phyloP scores from a whole-genome alignment of 495 filamentous ascomycete species.

The Aspergillus incahuasiensis region DNA sequence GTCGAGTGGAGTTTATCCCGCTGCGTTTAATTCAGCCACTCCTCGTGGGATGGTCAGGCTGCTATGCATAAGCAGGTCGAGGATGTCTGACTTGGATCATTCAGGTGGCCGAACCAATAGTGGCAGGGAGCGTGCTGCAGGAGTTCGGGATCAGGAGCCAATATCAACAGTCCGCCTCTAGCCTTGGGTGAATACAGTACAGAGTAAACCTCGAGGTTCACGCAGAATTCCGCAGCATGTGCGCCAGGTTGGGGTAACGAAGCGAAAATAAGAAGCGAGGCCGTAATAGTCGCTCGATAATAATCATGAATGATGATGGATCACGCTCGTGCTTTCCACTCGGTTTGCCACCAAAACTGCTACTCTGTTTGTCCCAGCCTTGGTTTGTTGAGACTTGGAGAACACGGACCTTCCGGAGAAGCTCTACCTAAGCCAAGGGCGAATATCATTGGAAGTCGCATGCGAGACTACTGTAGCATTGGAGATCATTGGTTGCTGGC shows the following conservation, averaged over 20 bases:
- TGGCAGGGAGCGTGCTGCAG: background rate
- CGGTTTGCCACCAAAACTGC: conserved; percentile 8
- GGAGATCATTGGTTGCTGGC: background rate
- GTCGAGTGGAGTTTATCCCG: background rate
- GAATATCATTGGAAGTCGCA: conserved; percentile 9
- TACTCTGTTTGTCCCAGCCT: conserved; percentile 5
- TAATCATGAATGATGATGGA: background rate
- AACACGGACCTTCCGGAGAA: conserved; percentile 17
- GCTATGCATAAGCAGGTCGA: conserved; percentile 16
- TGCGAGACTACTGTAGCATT: conserved; percentile 1
- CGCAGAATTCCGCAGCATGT: too few species aligned
- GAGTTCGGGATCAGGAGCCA: background rate
- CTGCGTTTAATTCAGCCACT: conserved; percentile 19
- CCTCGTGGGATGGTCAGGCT: conserved; percentile 21
- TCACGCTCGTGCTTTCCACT: background rate
- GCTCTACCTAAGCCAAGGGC: conserved; percentile 11
- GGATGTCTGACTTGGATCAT: background rate
- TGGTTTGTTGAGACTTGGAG: conserved; percentile 9
- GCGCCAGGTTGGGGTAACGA: too few species aligned
- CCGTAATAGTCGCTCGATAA: background rate
- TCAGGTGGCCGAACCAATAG: background rate
- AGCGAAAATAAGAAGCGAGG: background rate
- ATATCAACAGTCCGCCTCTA: background rate
- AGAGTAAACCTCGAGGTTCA: too few species aligned
- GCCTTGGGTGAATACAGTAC: background rate